These are phyloP conservation scores for Tuber magnatum DNA, from an alignment of 495 filamentous ascomycete species.

Conservation along the genomic window DNA sequence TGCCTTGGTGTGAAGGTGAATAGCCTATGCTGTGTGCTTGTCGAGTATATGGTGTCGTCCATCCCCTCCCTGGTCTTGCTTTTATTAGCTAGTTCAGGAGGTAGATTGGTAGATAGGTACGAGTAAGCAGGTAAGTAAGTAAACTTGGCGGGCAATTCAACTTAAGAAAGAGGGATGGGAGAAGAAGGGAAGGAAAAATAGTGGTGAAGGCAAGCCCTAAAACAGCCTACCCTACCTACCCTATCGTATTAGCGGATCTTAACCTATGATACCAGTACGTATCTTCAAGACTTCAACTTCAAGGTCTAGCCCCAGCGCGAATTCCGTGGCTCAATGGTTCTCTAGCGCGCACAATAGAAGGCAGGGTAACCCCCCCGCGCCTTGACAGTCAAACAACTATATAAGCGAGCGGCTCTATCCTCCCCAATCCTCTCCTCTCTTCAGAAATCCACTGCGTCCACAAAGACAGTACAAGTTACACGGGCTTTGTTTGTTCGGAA, in stretches of 20 bases:
- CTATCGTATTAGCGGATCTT: neutral
- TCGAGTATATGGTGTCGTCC: slow-evolving; percentile 88
- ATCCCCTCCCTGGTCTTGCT: slow-evolving; percentile 16
- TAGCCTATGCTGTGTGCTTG: slow-evolving; percentile 77
- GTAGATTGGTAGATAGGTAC: neutral
- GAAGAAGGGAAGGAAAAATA: neutral
- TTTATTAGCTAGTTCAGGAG: neutral
- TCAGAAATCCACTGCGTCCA: slow-evolving; percentile 20
- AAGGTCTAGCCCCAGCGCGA: neutral
- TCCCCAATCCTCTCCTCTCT: neutral
- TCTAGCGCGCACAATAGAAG: neutral
- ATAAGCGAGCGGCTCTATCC: slow-evolving; percentile 7
- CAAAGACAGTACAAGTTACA: slow-evolving; percentile 26
- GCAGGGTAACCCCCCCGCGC: slow-evolving; percentile 16
- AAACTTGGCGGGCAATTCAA: neutral
- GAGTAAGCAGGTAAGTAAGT: neutral
- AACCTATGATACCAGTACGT: too few species aligned
- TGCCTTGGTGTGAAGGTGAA: slow-evolving; percentile 85
- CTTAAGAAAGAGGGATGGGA: neutral
- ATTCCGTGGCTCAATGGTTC: neutral
- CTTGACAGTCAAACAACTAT: neutral
- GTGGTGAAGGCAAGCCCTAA: neutral
- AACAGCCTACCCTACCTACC: neutral
- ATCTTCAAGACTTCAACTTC: neutral
- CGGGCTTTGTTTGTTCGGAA: slow-evolving; percentile 14